Conservation (phyloP, 2,329 filamentous ascomycete species). For the Fusarium camptoceras region DNA sequence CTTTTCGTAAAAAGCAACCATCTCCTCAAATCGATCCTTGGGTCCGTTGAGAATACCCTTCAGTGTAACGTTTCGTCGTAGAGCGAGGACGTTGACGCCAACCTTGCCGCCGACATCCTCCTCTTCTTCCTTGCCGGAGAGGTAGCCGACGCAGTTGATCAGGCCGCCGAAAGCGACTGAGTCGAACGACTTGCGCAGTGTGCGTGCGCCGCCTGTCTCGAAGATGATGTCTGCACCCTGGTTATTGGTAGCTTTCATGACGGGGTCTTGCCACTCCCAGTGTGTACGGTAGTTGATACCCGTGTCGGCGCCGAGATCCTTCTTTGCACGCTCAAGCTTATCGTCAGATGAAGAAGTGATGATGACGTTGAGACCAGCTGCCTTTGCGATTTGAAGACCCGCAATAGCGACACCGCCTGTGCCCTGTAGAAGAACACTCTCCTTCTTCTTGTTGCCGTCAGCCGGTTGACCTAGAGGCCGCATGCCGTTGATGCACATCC, state of each 20-base stretch:
- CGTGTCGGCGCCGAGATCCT: conserved; percentile 62
- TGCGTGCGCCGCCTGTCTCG: conserved; percentile 65
- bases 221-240: conserved; percentile 66
- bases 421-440: conserved; percentile 63
- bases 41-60: conserved; percentile 73
- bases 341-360: conserved; percentile 66
- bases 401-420: conserved; percentile 65
- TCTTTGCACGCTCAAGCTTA: conserved; percentile 60
- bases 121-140: conserved; percentile 66
- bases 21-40: conserved; percentile 64
- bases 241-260: conserved; percentile 58
- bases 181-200: conserved; percentile 64
- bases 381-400: conserved; percentile 66
- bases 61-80: conserved; percentile 60
- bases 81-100: conserved; percentile 70
- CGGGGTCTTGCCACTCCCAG: conserved; percentile 63
- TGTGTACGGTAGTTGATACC: conserved; percentile 66
- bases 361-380: conserved; percentile 62
- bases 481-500: conserved; percentile 73
- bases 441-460: conserved; percentile 35
- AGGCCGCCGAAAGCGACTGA: conserved; percentile 66
- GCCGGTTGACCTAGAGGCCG: conserved; percentile 62
- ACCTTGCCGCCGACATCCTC: conserved; percentile 54
- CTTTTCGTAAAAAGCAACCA: conserved; percentile 60
- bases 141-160: conserved; percentile 64